These are phyloP conservation scores for Penicillium sp. DNA, from an alignment of 2,329 filamentous ascomycete species.

Conservation along the genomic window DNA sequence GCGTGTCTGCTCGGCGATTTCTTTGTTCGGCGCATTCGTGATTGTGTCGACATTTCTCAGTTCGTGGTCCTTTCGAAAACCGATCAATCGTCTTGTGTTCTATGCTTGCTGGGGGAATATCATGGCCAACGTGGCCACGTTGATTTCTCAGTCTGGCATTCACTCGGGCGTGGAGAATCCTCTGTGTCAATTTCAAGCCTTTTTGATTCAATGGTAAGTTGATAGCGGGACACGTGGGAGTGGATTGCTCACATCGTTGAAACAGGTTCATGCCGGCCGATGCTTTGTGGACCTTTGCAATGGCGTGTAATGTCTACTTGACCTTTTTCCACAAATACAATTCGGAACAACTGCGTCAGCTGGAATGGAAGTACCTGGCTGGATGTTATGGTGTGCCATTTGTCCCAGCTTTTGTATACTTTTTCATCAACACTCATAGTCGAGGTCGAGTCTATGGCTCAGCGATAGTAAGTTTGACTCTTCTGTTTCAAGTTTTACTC, in stretches of 20 bases:
- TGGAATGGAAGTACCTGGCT: slow-evolving; percentile 66
- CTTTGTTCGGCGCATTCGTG: slow-evolving; percentile 63
- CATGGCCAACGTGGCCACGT: slow-evolving; percentile 67
- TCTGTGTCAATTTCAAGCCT: slow-evolving; percentile 69
- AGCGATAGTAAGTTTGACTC: slow-evolving; percentile 48
- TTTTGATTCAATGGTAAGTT: slow-evolving; percentile 71
- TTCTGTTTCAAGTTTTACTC: no score
- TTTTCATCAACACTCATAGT: slow-evolving; percentile 54
- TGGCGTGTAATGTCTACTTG: slow-evolving; percentile 78
- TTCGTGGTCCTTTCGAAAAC: slow-evolving; percentile 70
- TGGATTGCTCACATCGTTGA: background rate
- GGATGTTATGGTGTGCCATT: slow-evolving; percentile 69
- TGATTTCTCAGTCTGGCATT: slow-evolving; percentile 63
- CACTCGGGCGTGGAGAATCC: slow-evolving; percentile 43
- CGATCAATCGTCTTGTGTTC: slow-evolving; percentile 81
- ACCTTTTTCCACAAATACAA: slow-evolving; percentile 73
- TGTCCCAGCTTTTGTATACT: slow-evolving; percentile 59
- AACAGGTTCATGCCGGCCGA: slow-evolving; percentile 70
- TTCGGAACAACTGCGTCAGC: slow-evolving; percentile 54
- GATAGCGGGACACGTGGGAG: background rate
- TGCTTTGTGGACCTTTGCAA: slow-evolving; percentile 69
- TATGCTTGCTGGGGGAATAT: slow-evolving; percentile 79
- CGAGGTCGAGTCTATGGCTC: slow-evolving; percentile 63
- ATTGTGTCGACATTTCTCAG: slow-evolving; percentile 64
- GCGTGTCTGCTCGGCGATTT: slow-evolving; percentile 63